A percentile compares a stretch with the other conserved stretches of the same genome.
phyloP scores from a whole-genome alignment of 257 asterid species.

The Penstemon barbatus region DNA sequence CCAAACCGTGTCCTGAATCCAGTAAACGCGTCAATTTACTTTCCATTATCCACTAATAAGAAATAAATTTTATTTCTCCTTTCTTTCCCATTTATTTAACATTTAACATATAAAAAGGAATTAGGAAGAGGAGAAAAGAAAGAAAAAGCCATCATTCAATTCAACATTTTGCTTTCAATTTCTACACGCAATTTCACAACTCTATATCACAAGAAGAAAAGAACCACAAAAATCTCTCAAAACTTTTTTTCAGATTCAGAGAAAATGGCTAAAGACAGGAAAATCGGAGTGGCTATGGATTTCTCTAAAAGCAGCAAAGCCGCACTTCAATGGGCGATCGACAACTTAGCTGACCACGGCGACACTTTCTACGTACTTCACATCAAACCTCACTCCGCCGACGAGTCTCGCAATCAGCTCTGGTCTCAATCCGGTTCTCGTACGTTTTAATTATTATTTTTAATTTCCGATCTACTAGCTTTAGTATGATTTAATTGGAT shows the following conservation, averaged over 20 bases:
- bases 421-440: conserved; percentile 76
- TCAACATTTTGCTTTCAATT: conserved; percentile 13
- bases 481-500: background rate
- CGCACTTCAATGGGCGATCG: conserved; percentile 81
- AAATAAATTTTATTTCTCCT: background rate
- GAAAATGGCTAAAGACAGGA: conserved; percentile 73
- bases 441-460: conserved; percentile 30
- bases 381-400: conserved; percentile 39
- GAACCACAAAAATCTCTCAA: no score
- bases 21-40: no score
- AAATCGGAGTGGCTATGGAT: conserved; percentile 80
- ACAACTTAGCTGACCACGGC: conserved; percentile 74
- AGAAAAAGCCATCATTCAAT: background rate
- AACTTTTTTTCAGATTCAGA: background rate
- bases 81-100: background rate
- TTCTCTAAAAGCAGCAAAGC: conserved; percentile 85
- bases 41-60: no score
- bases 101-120: background rate
- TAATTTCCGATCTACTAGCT: background rate
- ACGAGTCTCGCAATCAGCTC: conserved; percentile 47
- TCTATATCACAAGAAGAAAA: background rate
- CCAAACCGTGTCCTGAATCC: no score
- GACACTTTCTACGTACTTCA: conserved; percentile 66
- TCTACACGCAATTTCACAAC: conserved; percentile 22
- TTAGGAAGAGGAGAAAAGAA: background rate